These are phyloP conservation scores for Sequoiadendron giganteum DNA, from an alignment of 75 land plant genomes.

Conservation along the genomic window DNA sequence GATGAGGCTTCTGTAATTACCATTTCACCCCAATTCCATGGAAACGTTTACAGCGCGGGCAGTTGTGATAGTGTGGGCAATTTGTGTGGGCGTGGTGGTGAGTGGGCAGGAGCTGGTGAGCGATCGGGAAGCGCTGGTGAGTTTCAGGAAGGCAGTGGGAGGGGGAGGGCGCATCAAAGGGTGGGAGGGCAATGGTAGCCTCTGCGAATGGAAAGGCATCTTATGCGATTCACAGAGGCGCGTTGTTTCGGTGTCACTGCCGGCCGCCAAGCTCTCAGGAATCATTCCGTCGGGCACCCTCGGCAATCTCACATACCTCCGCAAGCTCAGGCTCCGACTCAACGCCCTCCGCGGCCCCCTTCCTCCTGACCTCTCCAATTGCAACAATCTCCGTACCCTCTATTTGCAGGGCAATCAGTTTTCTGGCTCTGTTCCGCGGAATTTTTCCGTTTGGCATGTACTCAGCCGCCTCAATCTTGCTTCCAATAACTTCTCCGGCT, in stretches of 20 bases:
- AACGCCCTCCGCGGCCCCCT: constrained; percentile 54
- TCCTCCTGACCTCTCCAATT: constrained; percentile 56
- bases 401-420: constrained; percentile 65
- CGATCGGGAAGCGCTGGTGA: constrained; percentile 39
- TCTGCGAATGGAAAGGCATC: constrained; percentile 53
- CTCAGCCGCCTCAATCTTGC: constrained; percentile 61
- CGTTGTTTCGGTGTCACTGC: constrained; percentile 62
- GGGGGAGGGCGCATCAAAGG: constrained; percentile 16
- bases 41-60: background rate
- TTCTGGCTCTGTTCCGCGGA: constrained; percentile 52
- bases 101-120: constrained; percentile 19
- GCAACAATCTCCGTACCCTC: constrained; percentile 44
- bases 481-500: constrained; percentile 56
- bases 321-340: constrained; percentile 59
- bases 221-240: constrained; percentile 24
- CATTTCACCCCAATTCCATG: background rate
- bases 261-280: constrained; percentile 59
- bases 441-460: constrained; percentile 18
- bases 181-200: constrained; percentile 25
- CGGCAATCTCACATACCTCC: constrained; percentile 43
- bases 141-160: constrained; percentile 34
- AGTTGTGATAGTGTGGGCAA: background rate
- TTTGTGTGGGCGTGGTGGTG: background rate
- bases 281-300: constrained; percentile 45
- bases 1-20: too few species aligned